Evolutionary conservation across 2,329 filamentous ascomycete genomes (phyloP), one percentile per base, ranked within the genome.

Genomic region (Colletotrichum echinochloae): DNA sequence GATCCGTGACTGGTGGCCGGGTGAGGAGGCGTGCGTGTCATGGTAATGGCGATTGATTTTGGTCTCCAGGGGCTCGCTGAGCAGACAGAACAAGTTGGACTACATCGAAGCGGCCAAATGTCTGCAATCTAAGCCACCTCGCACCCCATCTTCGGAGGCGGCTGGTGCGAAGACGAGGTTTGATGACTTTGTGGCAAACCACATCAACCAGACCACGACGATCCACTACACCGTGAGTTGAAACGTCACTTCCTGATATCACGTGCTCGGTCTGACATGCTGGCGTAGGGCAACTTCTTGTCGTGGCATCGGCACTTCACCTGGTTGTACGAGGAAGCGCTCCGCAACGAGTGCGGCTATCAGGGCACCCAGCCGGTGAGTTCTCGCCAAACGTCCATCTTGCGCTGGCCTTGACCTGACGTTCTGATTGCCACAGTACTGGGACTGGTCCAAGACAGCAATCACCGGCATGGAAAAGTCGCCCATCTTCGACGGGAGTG

Each of bases 141-240:
- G 74, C 26, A 80, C 79, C 0, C 78, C 80, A 0, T 65, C 76
- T 0, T 73, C 75, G 0, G 75, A 79, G 16, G 82, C 80, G 0
- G 77, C 84, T 0, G 86, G 85, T 2, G 83, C 81, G 3, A 79
- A 78, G 66, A 82, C 79, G 3, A 71, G 84, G 66, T 87, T 82
- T 67, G 86, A 88, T 73, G 86, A 88, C 69, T 88, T 83, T 52
- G 79, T 85, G 7, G 84, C 81, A 6, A 79, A 81, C 0, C 86
- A 88, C 70, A 81, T 88, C 66, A 83, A 85, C 63, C 80, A 83
- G 71, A 85, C 85, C 0, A 70, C 79, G 12, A 62, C 60, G 1
- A 85, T 87, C 23, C 86, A 87, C 73, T 79, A 76, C 64, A 83
- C 74, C 77, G 74, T 49, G 75, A 78, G 72, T 30, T 37, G 5